Evolutionary conservation across 345 rosid species (phyloP), one percentile per base, ranked within the genome.

Genomic region (Citrus maxima): DNA sequence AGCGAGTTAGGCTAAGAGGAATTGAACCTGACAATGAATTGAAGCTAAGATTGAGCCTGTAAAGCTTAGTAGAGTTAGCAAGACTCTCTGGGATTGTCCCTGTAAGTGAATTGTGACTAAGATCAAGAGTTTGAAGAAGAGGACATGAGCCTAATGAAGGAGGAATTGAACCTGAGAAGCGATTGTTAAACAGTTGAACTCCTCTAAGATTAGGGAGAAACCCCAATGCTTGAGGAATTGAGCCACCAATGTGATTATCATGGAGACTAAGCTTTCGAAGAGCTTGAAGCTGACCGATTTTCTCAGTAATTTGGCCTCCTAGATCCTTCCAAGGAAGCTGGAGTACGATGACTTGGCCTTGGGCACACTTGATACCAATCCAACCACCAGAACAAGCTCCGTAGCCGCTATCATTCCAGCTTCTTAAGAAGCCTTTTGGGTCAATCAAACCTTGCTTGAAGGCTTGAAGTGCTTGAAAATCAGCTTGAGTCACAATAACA

Each of bases 311-410:
- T 81, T 84, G 82, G 30, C 99, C 99, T 51, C 98, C 93, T 25
- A 96, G 87, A 51, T 89, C 84, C 73, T 83, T 94, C 99, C 98
- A 97, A 0, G 99, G 99, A 46, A 97, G 98, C 76, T 93, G 97
- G 74, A 97, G 85, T 1, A 90, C 93, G 10, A 94, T 91, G 7
- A 97, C 98, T 76, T 92, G 92, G 9, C 99, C 99, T 28, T 88
- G 84, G 58, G 91, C 95, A 86, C 98, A 97, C 82, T 97, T 97
- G 87, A 97, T 90, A 3, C 99, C 99, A 19, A 76, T 84, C 99
- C 99, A 97, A 6, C 91, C 86, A 21, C 99, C 99, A 21, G 98
- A 89, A 60, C 99, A 96, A 73, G 92, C 94, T 18, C 88, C 93
- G 68, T 75, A 79, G 3, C 94, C 91, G 69, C 90, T 89, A 19